Base-by-base conservation (phyloP, 768 basidiomycete genomes). In the Suillus weaverae region DNA sequence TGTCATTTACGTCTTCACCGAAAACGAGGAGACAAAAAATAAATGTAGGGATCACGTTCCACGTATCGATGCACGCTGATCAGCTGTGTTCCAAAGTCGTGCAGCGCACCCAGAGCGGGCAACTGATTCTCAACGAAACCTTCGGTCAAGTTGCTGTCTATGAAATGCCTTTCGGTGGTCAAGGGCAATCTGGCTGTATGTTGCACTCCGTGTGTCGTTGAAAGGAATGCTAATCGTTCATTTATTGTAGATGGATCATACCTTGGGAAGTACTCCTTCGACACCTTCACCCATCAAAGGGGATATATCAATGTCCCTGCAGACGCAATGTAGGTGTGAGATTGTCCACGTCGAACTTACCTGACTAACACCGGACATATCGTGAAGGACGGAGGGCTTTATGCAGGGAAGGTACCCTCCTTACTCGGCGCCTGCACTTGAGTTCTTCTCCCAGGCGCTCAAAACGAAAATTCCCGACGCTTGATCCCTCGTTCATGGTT, bases 391-490 rank as follows among this genome's bases (percentile, higher is more conserved):
- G 46, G 86, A 89, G 70, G 75, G 71, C 44, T 70, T 84, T 55
- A 66, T 88, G 50, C 73, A 77, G 2, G 79, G 82, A 77, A 82
- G 87, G 32, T 90, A 83, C 77, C 87, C 88, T n/a, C 88, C 88
- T 1, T 88, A 89, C 68, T 53, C 26, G 2, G 61, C 26, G 8
- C 18, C 18, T n/a, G n/a, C 36, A 60, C 57, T 60, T 5, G 57
- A 33, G 20, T 60, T 41, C 20, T 60, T 60, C 36, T 50, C 48
- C 26, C 14, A 50, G 48, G 48, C 48, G 7, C 14, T 50, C 13
- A 26, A 16, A 26, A 14, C 26, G 14, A 26, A 50, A 50, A 50
- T 50, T 22, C 26, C 48, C 0, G 48, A 50, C 13, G 26, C 48
- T 14, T 16, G 6, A 50, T 48, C 48, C 6, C 48, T 50, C 48